phyloP scores from a whole-genome alignment of 2,329 filamentous ascomycete species.

The Chaetomiaceae sp. region DNA sequence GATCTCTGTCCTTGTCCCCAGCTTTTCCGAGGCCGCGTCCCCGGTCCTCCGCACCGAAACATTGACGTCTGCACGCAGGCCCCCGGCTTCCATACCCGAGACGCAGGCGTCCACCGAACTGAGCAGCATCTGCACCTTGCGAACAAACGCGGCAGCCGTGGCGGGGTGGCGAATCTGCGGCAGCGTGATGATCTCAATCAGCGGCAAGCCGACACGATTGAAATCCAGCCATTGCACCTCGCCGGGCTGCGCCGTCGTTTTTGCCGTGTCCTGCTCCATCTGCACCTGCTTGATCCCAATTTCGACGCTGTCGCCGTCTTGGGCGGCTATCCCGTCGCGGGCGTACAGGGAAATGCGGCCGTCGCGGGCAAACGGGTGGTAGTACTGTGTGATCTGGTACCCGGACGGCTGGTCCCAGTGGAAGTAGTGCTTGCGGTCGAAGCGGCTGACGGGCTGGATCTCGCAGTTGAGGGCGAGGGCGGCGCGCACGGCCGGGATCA shows the following conservation, averaged over 20 bases:
- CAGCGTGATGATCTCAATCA: conserved; percentile 92
- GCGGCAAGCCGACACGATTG: conserved; percentile 83
- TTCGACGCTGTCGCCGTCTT: conserved; percentile 65
- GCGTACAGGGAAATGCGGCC: conserved; percentile 67
- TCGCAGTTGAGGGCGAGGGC: conserved; percentile 79
- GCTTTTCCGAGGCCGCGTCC: conserved; percentile 35
- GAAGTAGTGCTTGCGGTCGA: conserved; percentile 98
- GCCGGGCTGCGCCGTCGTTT: conserved; percentile 75
- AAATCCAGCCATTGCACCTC: conserved; percentile 80
- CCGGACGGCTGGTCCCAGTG: conserved; percentile 96
- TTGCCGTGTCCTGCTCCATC: conserved; percentile 96
- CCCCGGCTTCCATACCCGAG: conserved; percentile 88
- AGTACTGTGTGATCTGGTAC: conserved; percentile 98
- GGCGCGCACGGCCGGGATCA: conserved; percentile 86
- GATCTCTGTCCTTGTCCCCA: conserved; percentile 91
- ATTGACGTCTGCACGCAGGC: conserved; percentile 89
- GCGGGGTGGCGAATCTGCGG: conserved; percentile 83
- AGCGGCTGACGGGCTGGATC: conserved; percentile 71
- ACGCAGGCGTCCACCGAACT: conserved; percentile 79
- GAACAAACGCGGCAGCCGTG: conserved; percentile 82
- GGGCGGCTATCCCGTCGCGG: conserved; percentile 73
- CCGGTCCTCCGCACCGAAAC: conserved; percentile 70
- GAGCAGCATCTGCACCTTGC: conserved; percentile 80
- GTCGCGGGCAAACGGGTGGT: conserved; percentile 65
- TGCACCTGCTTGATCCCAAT: conserved; percentile 92